Evolutionary conservation across 495 filamentous ascomycete species (phyloP), one percentile per base, ranked within the genome.

Genomic region (Mycothermus thermophilus): DNA sequence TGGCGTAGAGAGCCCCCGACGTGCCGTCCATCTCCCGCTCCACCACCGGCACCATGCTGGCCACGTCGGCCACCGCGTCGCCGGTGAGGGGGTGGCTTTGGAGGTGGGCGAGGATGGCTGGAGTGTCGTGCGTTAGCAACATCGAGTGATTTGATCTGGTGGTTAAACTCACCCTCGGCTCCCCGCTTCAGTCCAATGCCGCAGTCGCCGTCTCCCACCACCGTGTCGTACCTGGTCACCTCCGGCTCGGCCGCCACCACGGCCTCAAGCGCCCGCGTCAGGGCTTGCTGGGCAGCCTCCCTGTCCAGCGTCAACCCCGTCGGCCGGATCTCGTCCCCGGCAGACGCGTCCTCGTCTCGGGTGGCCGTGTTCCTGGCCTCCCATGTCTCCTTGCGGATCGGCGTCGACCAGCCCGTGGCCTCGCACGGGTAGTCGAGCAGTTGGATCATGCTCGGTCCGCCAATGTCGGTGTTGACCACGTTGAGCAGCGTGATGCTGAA

Each of bases 151-250:
- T n/a, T n/a, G n/a, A 18, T 30, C 27, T 16, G 22, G 2, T 11
- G 16, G n/a, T 6, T 20, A 14, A 18, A 54, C 67, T 50, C 47
- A 75, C 74, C 66, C 67, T 95, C 84, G 21, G 90, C 90, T 15
- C 90, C 90, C 34, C 86, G 73, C 62, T 83, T 84, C 25, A 97
- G 63, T 1, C 85, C 85, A 19, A 85, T 77, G 1, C 90, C 90
- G 55, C 90, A 97, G 60, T 97, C 90, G 27, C 90, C 90, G 54
- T 97, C 90, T 31, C 90, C 90, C 32, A 94, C 85, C 17, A 93
- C 72, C 1, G 84, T 92, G 51, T 97, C 90, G 52, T 77, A 95
- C 35, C 68, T 75, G 6, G 92, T 95, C 18, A 96, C 71, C 36
- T 86, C 75, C 3, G 81, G 74, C 49, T 97, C 90, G 11, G 11